Base-by-base conservation (phyloP, 2,329 filamentous ascomycete genomes). In the Leptographium galeiforme region DNA sequence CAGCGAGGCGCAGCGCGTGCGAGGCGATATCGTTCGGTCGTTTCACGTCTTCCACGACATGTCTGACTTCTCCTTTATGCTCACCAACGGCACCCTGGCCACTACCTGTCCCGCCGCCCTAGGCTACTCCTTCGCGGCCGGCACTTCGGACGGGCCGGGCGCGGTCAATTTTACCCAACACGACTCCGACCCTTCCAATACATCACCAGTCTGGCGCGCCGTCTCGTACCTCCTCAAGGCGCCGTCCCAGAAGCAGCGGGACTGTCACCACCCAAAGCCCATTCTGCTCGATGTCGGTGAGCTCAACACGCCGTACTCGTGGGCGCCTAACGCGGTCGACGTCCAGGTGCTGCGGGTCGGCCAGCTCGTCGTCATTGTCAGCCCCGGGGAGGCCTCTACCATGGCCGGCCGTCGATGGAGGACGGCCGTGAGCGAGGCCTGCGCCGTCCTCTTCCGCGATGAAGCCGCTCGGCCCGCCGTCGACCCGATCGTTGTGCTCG, bases 371-470 rank as follows among this genome's bases (percentile, higher is more conserved):
- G 84, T 96, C 57, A 82, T 96, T 57, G 80, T 95, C 33, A 85
- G 85, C 36, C 85, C 90, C 0, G 89, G 89, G 34, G 91, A 96
- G 67, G 89, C 87, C 1, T 93, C 87, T 0, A 96, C 90, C 6
- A 97, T 96, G 91, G 80, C 87, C 2, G 90, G 90, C 0, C 78
- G 90, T 25, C 80, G 91, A 32, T 96, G 91, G 90, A 87, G 84
- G 63, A 75, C 79, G 36, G 83, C 87, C 1, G 75, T 94, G 16
- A 67, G 72, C 1, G 69, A 73, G 18, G 73, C 74, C n/a, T 75
- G 79, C 8, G 68, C 71, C 2, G 38, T 8, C 8, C 12, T 41
- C 14, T 41, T 25, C 16, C 33, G 74, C 1, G 66, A 76, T 6
- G 68, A 72, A 0, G 12, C 19, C 19, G 43, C 32, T n/a, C 19